These are phyloP conservation scores for Psilocybe azurescens DNA, from an alignment of 768 basidiomycete species.

Conservation along the genomic window DNA sequence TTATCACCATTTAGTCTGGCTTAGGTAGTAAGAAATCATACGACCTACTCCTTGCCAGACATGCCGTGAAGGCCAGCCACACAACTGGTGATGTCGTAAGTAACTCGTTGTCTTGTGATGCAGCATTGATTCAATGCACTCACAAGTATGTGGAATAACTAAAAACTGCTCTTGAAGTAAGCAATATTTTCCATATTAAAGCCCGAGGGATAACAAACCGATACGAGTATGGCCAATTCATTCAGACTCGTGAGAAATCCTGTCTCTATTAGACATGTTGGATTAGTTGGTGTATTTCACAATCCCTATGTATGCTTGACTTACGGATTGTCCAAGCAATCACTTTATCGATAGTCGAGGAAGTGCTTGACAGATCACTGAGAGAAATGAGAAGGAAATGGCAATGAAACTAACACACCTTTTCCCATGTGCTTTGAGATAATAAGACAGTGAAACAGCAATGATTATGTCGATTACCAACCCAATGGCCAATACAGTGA, in stretches of 20 bases:
- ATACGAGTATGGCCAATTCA: not conserved
- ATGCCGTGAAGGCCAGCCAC: not conserved
- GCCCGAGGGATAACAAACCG: not conserved
- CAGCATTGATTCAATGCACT: not conserved
- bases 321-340: not conserved
- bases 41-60: not conserved
- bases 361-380: not conserved
- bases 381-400: no score
- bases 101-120: no score
- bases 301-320: not conserved
- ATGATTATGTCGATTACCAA: not conserved
- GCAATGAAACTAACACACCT: not conserved
- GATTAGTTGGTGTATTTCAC: not conserved
- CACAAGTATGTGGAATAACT: not conserved
- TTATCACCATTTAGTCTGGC: not conserved
- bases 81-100: not conserved
- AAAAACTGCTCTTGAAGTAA: not conserved
- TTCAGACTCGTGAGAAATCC: not conserved
- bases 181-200: not conserved
- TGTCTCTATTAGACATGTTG: not conserved
- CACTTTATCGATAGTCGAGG: not conserved
- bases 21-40: not conserved
- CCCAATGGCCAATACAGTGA: not conserved
- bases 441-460: not conserved
- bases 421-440: not conserved